Base-by-base conservation (phyloP, 1,284 basidiomycete genomes). In the Laetiporus sulphureus region DNA sequence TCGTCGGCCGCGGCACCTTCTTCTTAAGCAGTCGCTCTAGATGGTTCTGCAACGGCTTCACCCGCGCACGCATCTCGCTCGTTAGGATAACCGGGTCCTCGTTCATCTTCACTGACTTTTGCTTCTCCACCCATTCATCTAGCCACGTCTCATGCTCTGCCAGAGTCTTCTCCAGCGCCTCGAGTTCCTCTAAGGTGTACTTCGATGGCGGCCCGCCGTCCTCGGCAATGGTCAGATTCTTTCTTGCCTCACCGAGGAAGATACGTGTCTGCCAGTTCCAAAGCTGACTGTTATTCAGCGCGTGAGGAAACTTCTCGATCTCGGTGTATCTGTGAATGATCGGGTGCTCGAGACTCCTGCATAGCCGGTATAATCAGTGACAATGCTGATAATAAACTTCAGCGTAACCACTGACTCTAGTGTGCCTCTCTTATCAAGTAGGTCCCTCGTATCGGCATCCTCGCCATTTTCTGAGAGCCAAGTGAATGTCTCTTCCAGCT, bases 381-480 rank as follows among this genome's bases (percentile, higher is more conserved):
- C 34, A 8, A 35, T 7, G 45, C 30, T 42, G 7, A 39, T 36
- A 19, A 4, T 13, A 20, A 13, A 15, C 5, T 40, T 37, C 6
- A 39, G 27, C 32, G 27, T 36, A 25, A 34, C 10, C 25, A 76
- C 87, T 64, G 56, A 92, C 89, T 96, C 91, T 16, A 98, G 65
- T 12, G 74, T 79, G 30, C 75, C 73, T 38, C 87, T 77, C 61
- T 90, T 88, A 48, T 79, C 75, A 49, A 81, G 67, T 45, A 95
- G 72, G 37, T 82, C 76, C 16, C 71, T 72, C 10, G 83, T 88
- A 40, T 85, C 78, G 1, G 95, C 94, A 11, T 72, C 63, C 54
- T 97, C 94, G n/a, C 82, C 91, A 41, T 85, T 72, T 29, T 93
- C 90, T 55, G 79, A 73, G 49, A 99, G 69, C 95, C 94, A 99